A percentile compares a stretch with the other conserved stretches of the same genome.
Evolutionary conservation across 2,329 filamentous ascomycete genomes (phyloP).

Genomic region (Paecilomyces sp.): DNA sequence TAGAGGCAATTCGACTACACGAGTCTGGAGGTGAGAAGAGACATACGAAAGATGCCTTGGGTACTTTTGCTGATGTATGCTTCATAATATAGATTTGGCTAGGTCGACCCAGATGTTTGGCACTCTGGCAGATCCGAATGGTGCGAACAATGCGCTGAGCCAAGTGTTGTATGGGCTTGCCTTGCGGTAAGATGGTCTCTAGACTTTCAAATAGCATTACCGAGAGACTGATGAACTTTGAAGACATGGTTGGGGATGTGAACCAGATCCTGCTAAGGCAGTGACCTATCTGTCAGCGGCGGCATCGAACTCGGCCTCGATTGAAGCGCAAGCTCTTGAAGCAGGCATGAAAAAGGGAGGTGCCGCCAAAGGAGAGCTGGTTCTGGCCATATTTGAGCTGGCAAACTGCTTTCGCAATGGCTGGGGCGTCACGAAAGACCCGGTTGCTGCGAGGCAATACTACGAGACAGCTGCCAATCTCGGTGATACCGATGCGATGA

Average conservation of each 20-base stretch:
- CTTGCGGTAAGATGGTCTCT: constrained; percentile 54
- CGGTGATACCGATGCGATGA: constrained; percentile 96
- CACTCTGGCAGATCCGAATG: constrained; percentile 70
- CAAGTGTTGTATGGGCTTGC: constrained; percentile 95
- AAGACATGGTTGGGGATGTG: constrained; percentile 90
- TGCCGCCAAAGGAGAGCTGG: constrained; percentile 89
- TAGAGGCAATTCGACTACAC: constrained; percentile 91
- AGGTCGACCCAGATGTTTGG: constrained; percentile 81
- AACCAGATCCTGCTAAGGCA: constrained; percentile 63
- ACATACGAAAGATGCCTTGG: neutral
- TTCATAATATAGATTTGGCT: constrained; percentile 51
- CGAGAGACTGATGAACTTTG: constrained; percentile 11
- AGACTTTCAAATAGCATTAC: neutral
- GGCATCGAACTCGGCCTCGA: constrained; percentile 78
- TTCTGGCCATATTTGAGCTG: constrained; percentile 93
- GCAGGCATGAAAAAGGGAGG: constrained; percentile 90
- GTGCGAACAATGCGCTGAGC: constrained; percentile 84
- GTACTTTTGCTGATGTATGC: constrained; percentile 8
- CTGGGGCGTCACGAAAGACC: constrained; percentile 84
- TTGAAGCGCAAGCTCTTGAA: constrained; percentile 77
- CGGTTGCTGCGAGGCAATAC: constrained; percentile 79
- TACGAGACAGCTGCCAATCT: constrained; percentile 97
- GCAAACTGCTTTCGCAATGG: constrained; percentile 72
- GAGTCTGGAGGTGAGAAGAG: constrained; percentile 58
- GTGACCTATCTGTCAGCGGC: constrained; percentile 81